A percentile compares a stretch with the other conserved stretches of the same genome.
These are phyloP conservation scores for Sugiyamaella grinbergsii DNA, from an alignment of 1,139 yeast genomes.

Conservation along the genomic window DNA sequence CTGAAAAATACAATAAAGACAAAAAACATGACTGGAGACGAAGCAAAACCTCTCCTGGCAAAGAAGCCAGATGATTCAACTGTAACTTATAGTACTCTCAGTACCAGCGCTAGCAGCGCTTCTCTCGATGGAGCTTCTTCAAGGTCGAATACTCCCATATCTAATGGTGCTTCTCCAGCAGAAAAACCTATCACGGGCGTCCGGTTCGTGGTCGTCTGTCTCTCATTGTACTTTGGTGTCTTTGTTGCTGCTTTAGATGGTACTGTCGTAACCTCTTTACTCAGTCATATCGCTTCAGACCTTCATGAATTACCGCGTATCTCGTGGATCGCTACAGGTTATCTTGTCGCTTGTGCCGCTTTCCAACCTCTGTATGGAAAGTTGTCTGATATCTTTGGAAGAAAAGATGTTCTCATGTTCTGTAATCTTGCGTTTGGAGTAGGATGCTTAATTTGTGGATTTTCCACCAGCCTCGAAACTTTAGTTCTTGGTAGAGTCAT, in stretches of 20 bases:
- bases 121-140: conserved; percentile 5
- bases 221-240: conserved; percentile 51
- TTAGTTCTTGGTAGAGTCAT: conserved; percentile 65
- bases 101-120: conserved; percentile 6
- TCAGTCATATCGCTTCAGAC: conserved; percentile 65
- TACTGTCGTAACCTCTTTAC: conserved; percentile 64
- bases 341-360: conserved; percentile 60
- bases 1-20: too few species aligned
- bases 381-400: conserved; percentile 81
- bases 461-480: conserved; percentile 43
- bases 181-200: conserved; percentile 18
- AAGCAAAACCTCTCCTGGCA: neutral
- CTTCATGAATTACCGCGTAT: conserved; percentile 55
- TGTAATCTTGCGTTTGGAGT: conserved; percentile 54
- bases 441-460: conserved; percentile 60
- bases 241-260: conserved; percentile 64
- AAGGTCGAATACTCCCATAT: neutral
- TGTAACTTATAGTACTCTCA: conserved; percentile 5
- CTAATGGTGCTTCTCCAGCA: conserved; percentile 20
- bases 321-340: conserved; percentile 64
- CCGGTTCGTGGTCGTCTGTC: conserved; percentile 15
- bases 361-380: conserved; percentile 84
- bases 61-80: conserved; percentile 13
- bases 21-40: conserved; percentile 8
- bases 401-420: conserved; percentile 56